phyloP scores from a whole-genome alignment of 768 basidiomycete species.

The Pleurotus citrinopileatus region DNA sequence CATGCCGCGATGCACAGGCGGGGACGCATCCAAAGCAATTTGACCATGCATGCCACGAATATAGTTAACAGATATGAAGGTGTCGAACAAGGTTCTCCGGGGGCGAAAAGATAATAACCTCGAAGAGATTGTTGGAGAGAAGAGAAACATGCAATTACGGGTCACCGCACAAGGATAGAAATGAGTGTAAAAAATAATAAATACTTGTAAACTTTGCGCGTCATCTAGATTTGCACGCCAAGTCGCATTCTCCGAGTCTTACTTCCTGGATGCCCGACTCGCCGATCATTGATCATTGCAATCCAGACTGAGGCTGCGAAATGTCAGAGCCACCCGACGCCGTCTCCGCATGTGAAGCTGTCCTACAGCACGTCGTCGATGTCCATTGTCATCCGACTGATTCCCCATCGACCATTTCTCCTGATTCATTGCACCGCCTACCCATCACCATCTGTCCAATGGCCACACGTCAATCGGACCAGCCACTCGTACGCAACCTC shows the following conservation, averaged over 20 bases:
- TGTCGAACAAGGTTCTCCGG: not conserved
- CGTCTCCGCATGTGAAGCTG: conserved; percentile 15
- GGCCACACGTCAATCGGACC: conserved; percentile 68
- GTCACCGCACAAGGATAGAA: too few species aligned
- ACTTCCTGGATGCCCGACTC: not conserved
- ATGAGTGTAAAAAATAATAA: too few species aligned
- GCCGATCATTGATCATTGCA: not conserved
- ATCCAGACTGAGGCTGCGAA: too few species aligned
- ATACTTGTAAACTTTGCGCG: too few species aligned
- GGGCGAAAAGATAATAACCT: not conserved
- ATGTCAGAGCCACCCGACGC: conserved; percentile 23
- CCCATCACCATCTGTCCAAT: conserved; percentile 80
- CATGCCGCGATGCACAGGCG: conserved; percentile 44
- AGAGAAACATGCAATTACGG: conserved; percentile 1
- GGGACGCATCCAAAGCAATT: conserved; percentile 36
- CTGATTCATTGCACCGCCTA: conserved; percentile 50
- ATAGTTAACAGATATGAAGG: conserved; percentile 1
- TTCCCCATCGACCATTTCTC: conserved; percentile 38
- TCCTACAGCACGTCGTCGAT: conserved; percentile 74
- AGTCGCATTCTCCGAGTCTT: too few species aligned
- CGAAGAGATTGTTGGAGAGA: not conserved
- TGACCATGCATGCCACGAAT: conserved; percentile 32
- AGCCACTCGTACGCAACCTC: conserved; percentile 64
- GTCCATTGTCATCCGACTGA: conserved; percentile 95
- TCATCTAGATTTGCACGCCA: too few species aligned